Conservation (phyloP, 1,284 basidiomycete genomes). For the Cutaneotrichosporon arboriforme region DNA sequence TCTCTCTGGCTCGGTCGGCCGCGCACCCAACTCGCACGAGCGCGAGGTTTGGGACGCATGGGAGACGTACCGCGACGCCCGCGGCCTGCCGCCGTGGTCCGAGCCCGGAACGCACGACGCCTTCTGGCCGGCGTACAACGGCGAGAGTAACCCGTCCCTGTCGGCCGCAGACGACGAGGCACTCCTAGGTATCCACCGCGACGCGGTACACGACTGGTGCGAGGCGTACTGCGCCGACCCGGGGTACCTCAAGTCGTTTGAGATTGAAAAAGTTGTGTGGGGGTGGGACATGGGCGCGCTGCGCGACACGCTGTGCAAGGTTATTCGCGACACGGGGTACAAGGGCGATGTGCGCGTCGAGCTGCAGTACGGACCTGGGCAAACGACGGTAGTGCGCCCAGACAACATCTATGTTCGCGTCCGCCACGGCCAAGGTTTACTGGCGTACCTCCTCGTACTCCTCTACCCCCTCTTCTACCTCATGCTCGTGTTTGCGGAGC, state of each 20-base stretch:
- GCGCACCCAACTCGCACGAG: not conserved
- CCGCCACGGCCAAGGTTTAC: slow-evolving; percentile 58
- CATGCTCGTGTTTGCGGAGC: slow-evolving; percentile 44
- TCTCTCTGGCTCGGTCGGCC: not conserved
- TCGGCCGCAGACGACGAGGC: slow-evolving; percentile 11
- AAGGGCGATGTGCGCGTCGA: slow-evolving; percentile 49
- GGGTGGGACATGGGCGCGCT: slow-evolving; percentile 59
- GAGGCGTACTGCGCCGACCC: slow-evolving; percentile 61
- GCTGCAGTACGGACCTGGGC: slow-evolving; percentile 53
- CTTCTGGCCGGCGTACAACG: not conserved
- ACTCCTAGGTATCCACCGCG: slow-evolving; percentile 1
- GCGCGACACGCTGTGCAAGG: slow-evolving; percentile 51
- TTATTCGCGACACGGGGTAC: slow-evolving; percentile 56
- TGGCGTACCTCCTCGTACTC: slow-evolving; percentile 32
- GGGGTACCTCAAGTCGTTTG: slow-evolving; percentile 62
- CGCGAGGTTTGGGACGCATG: slow-evolving; percentile 1
- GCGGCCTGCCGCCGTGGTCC: slow-evolving; percentile 4
- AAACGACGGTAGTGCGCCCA: slow-evolving; percentile 56
- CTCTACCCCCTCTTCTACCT: slow-evolving; percentile 61
- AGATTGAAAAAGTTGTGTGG: slow-evolving; percentile 60
- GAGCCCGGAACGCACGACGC: slow-evolving; percentile 4
- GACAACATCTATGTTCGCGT: slow-evolving; percentile 58
- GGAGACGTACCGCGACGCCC: slow-evolving; percentile 1
- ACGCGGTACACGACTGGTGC: slow-evolving; percentile 58
- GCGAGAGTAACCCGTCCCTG: not conserved